Conservation (phyloP, 179 eudicot species). For the Actinidia polygama region DNA sequence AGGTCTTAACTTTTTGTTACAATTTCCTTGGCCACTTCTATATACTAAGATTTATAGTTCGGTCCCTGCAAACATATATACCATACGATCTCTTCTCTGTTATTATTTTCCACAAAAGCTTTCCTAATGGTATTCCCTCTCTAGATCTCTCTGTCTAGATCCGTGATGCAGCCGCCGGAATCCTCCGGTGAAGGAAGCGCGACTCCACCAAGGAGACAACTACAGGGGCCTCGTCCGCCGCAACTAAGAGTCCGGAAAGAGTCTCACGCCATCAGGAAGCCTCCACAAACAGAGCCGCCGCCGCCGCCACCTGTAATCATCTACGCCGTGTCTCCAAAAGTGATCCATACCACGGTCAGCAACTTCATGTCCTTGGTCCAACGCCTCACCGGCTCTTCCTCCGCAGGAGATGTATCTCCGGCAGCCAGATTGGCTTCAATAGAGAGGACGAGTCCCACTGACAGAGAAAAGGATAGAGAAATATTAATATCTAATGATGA, state of each 20-base stretch:
- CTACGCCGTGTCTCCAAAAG: conserved; percentile 82
- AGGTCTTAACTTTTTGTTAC: too few species aligned
- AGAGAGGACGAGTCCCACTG: conserved; percentile 62
- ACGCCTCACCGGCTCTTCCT: conserved; percentile 65
- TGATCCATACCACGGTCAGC: conserved; percentile 56
- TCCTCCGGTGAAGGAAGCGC: conserved; percentile 33
- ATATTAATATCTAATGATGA: conserved; percentile 22
- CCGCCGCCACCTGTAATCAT: conserved; percentile 55
- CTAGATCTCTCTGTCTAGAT: too few species aligned
- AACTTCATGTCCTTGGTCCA: conserved; percentile 78
- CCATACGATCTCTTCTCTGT: not conserved
- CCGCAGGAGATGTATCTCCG: conserved; percentile 55
- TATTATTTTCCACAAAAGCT: not conserved
- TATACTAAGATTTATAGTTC: too few species aligned
- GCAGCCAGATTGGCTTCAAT: conserved; percentile 73
- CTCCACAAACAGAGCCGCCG: conserved; percentile 52
- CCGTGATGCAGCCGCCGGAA: conserved; percentile 36
- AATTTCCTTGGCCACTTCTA: too few species aligned
- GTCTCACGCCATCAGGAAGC: conserved; percentile 68
- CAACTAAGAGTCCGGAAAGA: conserved; percentile 66
- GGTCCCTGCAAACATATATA: not conserved
- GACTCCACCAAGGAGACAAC: conserved; percentile 42
- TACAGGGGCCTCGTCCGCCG: conserved; percentile 82
- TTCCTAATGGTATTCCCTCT: not conserved
- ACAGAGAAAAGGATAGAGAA: conserved; percentile 37